Base-by-base conservation (phyloP, 495 filamentous ascomycete species). In the Immersiella caudata region DNA sequence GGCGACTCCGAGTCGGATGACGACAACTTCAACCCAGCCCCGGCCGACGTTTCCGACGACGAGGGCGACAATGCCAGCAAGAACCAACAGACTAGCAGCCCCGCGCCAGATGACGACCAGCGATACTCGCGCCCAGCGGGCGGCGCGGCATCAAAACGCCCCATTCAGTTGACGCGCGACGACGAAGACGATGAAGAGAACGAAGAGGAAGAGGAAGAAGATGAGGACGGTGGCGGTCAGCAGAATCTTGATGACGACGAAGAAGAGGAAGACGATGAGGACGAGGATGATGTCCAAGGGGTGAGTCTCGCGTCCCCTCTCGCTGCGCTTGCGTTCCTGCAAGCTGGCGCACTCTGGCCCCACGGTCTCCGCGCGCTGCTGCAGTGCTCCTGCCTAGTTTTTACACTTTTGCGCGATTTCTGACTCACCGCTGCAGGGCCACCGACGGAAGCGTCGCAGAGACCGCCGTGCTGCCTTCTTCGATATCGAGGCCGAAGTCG, bases 401-500 rank as follows among this genome's bases (percentile, higher is more conserved):
- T 18, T 6, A 14, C 11, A 2, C 14, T 5, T 46, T 46, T 46
- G 49, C 27, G 12, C 51, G 20, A 26, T 57, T 55, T n/a, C n/a
- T 65, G 22, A 65, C 69, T 77, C 46, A 71, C 69, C 36, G 35
- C 8, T 59, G 58, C 68, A 95, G 90, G 85, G 85, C 70, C 92
- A 88, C 69, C 90, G 91, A 52, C 84, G 88, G 67, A 97, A 97
- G 76, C 91, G 93, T 55, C 84, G 85, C 75, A 87, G 86, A 74
- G 87, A 89, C 68, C 85, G 83, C 62, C 85, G 91, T 62, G 89
- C 91, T 68, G 85, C 88, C 59, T 97, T 97, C 87, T 85, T 99
- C 79, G 95, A 99, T 85, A 90, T 91, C 68, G 95, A 97, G 82
- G 94, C 94, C 73, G 95, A 96, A 79, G 94, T 98, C 65, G 94